Evolutionary conservation across 2,329 filamentous ascomycete genomes (phyloP).

Genomic region (Cordyceps javanica): DNA sequence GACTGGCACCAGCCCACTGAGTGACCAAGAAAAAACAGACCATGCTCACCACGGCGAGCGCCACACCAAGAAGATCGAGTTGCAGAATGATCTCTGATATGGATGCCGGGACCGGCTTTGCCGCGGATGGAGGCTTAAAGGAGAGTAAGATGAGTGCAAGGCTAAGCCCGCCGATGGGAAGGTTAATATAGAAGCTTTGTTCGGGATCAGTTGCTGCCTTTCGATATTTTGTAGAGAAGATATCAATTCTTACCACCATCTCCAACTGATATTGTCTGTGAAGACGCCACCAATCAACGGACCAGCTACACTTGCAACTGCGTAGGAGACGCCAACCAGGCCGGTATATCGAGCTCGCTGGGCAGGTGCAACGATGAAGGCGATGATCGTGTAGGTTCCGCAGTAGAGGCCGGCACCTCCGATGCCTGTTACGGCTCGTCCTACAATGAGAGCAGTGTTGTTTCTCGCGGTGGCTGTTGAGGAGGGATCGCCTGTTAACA

Average conservation of each 20-base stretch:
- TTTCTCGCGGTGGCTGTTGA: slow-evolving; percentile 28
- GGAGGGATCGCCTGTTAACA: neutral
- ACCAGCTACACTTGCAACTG: slow-evolving; percentile 18
- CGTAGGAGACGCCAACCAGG: slow-evolving; percentile 18
- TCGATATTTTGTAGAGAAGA: neutral
- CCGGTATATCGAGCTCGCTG: slow-evolving; percentile 18
- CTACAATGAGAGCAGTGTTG: slow-evolving; percentile 37
- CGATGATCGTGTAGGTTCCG: slow-evolving; percentile 39
- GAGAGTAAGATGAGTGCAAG: slow-evolving; percentile 22
- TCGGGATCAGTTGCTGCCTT: neutral
- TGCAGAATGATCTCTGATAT: slow-evolving; percentile 33
- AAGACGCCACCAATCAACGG: slow-evolving; percentile 21
- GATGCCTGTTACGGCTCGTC: slow-evolving; percentile 39
- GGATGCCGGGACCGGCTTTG: slow-evolving; percentile 23
- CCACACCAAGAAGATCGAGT: slow-evolving; percentile 19
- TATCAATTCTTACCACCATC: neutral
- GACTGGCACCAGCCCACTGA: slow-evolving; percentile 34
- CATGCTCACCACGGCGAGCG: slow-evolving; percentile 32
- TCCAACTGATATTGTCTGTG: slow-evolving; percentile 14
- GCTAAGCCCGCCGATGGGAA: slow-evolving; percentile 16
- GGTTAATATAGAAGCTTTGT: slow-evolving; percentile 21
- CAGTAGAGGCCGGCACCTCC: slow-evolving; percentile 37
- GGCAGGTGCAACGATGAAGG: slow-evolving; percentile 20
- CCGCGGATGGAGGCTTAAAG: slow-evolving; percentile 28
- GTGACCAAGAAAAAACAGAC: slow-evolving; percentile 34